Base-by-base conservation (phyloP, 371 early-diverging fungal genomes). In the Saksenaea oblongispora region DNA sequence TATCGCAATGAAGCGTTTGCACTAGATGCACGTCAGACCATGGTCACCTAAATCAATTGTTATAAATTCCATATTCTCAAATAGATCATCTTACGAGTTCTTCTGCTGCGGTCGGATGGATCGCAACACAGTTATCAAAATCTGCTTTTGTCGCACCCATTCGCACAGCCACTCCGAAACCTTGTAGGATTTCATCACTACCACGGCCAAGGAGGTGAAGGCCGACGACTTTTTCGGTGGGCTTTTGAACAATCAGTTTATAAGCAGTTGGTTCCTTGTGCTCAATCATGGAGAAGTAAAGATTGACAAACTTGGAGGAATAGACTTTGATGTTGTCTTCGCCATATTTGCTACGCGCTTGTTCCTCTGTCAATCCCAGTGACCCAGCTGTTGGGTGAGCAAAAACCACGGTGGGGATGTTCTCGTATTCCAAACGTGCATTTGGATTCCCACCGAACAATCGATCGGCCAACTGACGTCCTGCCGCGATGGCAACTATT, bases 61-160 rank as follows among this genome's bases (percentile, higher is more conserved):
- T 7, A 10, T n/a, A 22, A 22, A 22, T 1, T 10, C 4, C 10
- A 18, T 17, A 10, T 47, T 26, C 3, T 22, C 22, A 47, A 0
- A 47, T 0, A 22, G 18, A 22, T 8, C 2, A 47, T 14, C 17
- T 67, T 56, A 92, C 93, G 70, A 93, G 66, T 73, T 93, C 99
- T 73, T 99, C 99, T 14, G 92, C 89, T 61, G 95, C 94, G n/a
- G 98, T 98, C 24, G 99, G 99, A 74, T 99, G 99, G 64, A 98
- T 96, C n/a, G 98, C 98, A 34, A 99, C 96, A 54, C 92, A 92
- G 70, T 75, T 87, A 75, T 97, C 96, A 74, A 99, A 93, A 72
- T 98, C 96, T 13, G 84, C 87, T 80, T 97, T 98, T 62, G 96
- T 96, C n/a, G 98, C 96, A 7, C 96, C 95, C 92, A 93, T 94